Evolutionary conservation across 2,329 filamentous ascomycete genomes (phyloP), one percentile per base, ranked within the genome.

Genomic region (Trichoderma sp.): DNA sequence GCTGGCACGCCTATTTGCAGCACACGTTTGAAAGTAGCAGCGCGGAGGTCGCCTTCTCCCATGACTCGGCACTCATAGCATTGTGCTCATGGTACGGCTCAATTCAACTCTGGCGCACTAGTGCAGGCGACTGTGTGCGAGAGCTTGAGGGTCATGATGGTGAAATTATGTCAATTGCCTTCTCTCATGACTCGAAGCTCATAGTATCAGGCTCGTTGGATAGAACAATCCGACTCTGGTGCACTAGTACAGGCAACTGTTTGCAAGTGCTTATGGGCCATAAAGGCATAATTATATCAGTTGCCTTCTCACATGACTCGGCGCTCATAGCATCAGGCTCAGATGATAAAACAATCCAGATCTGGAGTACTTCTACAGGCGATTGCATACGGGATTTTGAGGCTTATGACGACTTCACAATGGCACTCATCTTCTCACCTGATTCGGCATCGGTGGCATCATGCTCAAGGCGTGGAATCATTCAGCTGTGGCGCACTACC

Each of bases 371-470:
- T 15, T 6, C 26, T 14, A 56, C 51, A 28, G 51, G 51, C 14
- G 12, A 56, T 9, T 56, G 24, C 15, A 18, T 56, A 15, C 6
- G 3, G 14, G 3, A 15, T 18, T 15, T 56, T 28, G 1, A 18
- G 1, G 24, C 15, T 8, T 1, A 2, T 8, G 36, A 3, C 6
- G 0, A 1, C 1, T 0, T 0, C 6, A 18, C 6, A 39, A 18
- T 3, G 3, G 6, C 36, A 47, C 1, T 47, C 18, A 18, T 18
- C 43, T 47, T 47, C 3, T 39, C 15, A 8, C 15, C 36, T 39
- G 36, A 39, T 39, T 39, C 36, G 3, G 15, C 36, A 6, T 39
- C 8, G 15, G 6, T 39, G 15, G 36, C 36, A 39, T 39, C 36
- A 39, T 39, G 15, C 36, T 18, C 36, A 8, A 0, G 0, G 6